Evolutionary conservation across 805 yeast genomes (phyloP), one percentile per base, ranked within the genome.

Genomic region (Vanderwaltozyma yarrowii): DNA sequence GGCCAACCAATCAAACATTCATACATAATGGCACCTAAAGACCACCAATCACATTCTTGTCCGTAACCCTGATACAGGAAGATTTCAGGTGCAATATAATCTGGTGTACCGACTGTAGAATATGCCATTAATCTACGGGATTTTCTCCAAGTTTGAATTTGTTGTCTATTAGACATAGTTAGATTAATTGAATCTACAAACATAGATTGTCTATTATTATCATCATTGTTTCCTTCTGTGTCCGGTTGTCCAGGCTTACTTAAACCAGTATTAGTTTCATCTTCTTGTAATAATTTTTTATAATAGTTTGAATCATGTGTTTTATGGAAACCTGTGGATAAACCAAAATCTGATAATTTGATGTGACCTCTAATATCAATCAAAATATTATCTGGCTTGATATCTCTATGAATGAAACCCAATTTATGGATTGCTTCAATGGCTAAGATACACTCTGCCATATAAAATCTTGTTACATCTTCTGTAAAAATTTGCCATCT

Each of bases 31-130:
- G 95, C 95, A 23, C 96, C 96, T 32, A 87, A 64, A 8, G 94
- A 82, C 96, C 96, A 87, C 96, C 96, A 87, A 61, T 87, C 96
- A 64, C 96, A 87, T 56, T 87, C 95, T 63, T 86, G 95, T 11
- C 96, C 95, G 61, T 87, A 87, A 5, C 96, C 96, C 64, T 87
- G 92, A 51, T 86, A 86, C 34, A 85, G 69, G 52, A 87, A 87
- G 43, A 87, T 88, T 58, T 87, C 96, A 0, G 96, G 96, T 1
- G 96, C 96, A 60, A 87, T 87, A 58, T 87, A 87, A 60, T 87
- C 96, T 0, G 96, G 96, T 0, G 96, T 87, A 33, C 96, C 96
- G 23, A 87, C 96, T 0, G 96, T 88, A 7, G 95, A 85, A 56
- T 87, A 87, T 2, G 96, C 96, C 95, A 88, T 86, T 39, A 87